Conservation (phyloP, 2,329 filamentous ascomycete species). For the Alternaria metachromatica region DNA sequence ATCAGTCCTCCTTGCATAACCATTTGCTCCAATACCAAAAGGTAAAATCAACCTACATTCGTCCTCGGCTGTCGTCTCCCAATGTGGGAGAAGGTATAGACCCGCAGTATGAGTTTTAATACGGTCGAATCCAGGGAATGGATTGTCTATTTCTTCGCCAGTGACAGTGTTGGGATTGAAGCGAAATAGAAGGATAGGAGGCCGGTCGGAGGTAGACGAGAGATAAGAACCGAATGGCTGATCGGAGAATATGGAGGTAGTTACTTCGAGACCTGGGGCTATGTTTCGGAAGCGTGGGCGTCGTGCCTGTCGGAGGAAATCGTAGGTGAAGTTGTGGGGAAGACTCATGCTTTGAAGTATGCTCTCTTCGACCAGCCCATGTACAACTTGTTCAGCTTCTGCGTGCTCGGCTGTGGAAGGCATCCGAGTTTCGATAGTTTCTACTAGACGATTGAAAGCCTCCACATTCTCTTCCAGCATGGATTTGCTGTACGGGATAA, state of each 20-base stretch:
- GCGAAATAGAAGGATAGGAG: conserved; percentile 14
- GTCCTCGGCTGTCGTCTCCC: conserved; percentile 12
- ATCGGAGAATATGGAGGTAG: conserved; percentile 1
- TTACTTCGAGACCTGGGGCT: conserved; percentile 20
- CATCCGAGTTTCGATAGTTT: conserved; percentile 9
- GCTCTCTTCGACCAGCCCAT: conserved; percentile 5
- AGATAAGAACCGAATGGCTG: conserved; percentile 13
- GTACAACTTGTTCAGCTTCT: background rate
- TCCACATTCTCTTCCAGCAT: conserved; percentile 16
- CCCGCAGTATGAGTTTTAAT: conserved; percentile 15
- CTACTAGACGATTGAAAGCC: conserved; percentile 17
- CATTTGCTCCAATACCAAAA: conserved; percentile 21
- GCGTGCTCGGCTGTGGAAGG: background rate
- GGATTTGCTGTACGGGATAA: conserved; percentile 11
- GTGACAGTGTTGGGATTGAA: background rate
- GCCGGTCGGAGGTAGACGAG: background rate
- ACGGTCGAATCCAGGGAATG: background rate
- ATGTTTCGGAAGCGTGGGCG: conserved; percentile 21
- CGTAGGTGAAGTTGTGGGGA: conserved; percentile 12
- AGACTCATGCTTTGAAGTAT: conserved; percentile 4
- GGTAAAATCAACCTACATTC: conserved; percentile 21
- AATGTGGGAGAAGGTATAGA: conserved; percentile 17
- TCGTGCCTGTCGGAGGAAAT: conserved; percentile 13
- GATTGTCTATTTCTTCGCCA: background rate
- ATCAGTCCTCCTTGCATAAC: conserved; percentile 22